Conservation (phyloP, 148 eudicot genomes). For the Arctostaphylos glauca region DNA sequence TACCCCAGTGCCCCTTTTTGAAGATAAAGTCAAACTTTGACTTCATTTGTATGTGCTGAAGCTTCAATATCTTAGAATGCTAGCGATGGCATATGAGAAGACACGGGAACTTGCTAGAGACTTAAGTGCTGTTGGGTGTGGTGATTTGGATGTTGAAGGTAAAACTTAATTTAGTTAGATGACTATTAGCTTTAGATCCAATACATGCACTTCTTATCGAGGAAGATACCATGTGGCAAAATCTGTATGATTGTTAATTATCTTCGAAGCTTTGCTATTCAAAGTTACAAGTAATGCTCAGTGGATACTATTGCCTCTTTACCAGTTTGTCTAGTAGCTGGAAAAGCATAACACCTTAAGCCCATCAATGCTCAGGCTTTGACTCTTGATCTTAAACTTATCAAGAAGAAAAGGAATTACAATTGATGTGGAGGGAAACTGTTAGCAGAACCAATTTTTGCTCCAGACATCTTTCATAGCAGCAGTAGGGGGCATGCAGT, state of each 20-base stretch:
- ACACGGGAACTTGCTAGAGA: conserved; percentile 95
- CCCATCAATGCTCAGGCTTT: neutral
- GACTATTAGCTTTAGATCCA: neutral
- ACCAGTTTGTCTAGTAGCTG: neutral
- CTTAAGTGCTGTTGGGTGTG: conserved; percentile 90
- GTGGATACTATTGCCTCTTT: neutral
- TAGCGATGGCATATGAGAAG: conserved; percentile 97
- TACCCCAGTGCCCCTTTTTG: neutral
- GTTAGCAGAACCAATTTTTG: neutral
- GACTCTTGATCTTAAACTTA: neutral
- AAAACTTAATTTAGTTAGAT: conserved; percentile 8
- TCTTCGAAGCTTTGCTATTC: neutral
- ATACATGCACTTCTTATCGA: neutral
- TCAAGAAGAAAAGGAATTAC: neutral
- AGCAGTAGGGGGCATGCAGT: neutral
- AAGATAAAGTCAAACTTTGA: conserved; percentile 7
- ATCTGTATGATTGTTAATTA: neutral
- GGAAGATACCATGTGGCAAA: neutral
- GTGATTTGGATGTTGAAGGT: conserved; percentile 99
- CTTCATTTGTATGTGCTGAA: conserved; percentile 20
- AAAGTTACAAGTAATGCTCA: neutral
- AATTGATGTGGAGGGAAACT: neutral
- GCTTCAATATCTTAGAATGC: conserved; percentile 91
- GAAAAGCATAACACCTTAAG: neutral
- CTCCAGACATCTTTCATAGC: no score